Base-by-base conservation (phyloP, 768 basidiomycete species). In the Rhodotorula paludigena region DNA sequence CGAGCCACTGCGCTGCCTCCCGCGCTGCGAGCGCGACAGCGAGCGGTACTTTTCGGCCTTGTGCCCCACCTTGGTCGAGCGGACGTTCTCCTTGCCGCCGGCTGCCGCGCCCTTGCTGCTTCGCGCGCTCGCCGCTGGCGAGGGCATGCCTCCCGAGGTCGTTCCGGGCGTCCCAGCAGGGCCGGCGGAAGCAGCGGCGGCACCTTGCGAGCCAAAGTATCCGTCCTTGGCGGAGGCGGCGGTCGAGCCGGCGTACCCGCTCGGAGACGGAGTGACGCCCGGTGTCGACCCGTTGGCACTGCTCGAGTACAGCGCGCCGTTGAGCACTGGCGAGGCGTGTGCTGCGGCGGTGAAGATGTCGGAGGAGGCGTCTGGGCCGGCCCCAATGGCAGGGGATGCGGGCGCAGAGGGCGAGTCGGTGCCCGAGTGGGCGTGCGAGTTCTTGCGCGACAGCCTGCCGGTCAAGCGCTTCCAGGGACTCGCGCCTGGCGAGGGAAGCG, bases 381-480 rank as follows among this genome's bases (percentile, higher is more conserved):
- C 10, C n/a, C 14, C 14, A n/a, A 41, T 32, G 9, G 32, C 16
- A 2, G 33, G 44, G 3, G 64, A 4, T 4, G 52, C 4, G 36
- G 23, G 30, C 25, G 30, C 32, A 20, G 23, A n/a, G 28, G 4
- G 33, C 23, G 47, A 25, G 49, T 28, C 42, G 2, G 49, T 20
- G 32, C 32, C 30, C 23, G 49, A 51, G 32, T 10, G 32, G 49
- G 49, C 66, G n/a, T 47, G 14, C 7, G 57, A 59, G 57, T 54
- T 63, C 54, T 68, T 68, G 36, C 67, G 49, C 25, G 57, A 60
- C 9, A 68, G 62, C 5, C 62, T 11, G 20, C 67, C 62, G 41
- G 64, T 62, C 52, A 68, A 60, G 21, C 62, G 62, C 33, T 64
- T 63, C 67, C 67, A 68, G 30, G 67, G 67, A 12, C 62, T 63